Evolutionary conservation across 371 early-diverging fungal species (phyloP), one percentile per base, ranked within the genome.

Genomic region (Mucor piriformis): DNA sequence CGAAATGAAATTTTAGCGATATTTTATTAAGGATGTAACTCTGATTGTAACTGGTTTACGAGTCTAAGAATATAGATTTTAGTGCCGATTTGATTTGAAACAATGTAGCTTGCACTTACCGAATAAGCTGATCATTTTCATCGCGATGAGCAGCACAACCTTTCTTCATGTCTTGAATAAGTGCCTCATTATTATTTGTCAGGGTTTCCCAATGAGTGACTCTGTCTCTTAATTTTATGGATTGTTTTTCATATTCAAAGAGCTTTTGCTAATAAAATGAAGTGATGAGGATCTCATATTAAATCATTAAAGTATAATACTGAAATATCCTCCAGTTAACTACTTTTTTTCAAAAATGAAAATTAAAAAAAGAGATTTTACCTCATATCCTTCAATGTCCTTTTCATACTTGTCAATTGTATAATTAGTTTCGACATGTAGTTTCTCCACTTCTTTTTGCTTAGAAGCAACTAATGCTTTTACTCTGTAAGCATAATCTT

Each of bases 311-410:
- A 23, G 72, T 57, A 44, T 53, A 63, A 47, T 67, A 70, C 70
- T 71, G 54, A 44, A 49, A 44, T 50, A 52, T 42, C 18, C 20
- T 18, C 42, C 42, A 42, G 42, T 42, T 42, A 42, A 42, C 42
- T 42, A 42, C 42, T 42, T 18, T 18, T 18, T 18, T 18, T 42
- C 29, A 50, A 29, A 20, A 50, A 52, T 23, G 27, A 47, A 50
- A 38, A 29, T 23, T 15, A 43, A 27, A 50, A 18, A 50, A 50
- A 3, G 18, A 23, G 44, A 60, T 49, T 58, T 57, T 51, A 77
- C 78, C 73, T 77, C 71, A 50, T 74, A 74, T 46, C 63, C 72
- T 64, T 72, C 69, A 54, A 77, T 59, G 18, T 65, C 57, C 20
- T 52, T 23, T 44, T 69, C 72, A 29, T 65, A 59, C 20, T 60